Percentiles rank a stretch among this genome's conserved stretches.
phyloP scores from a whole-genome alignment of 2,329 filamentous ascomycete species.

The Biscogniauxia sp. region DNA sequence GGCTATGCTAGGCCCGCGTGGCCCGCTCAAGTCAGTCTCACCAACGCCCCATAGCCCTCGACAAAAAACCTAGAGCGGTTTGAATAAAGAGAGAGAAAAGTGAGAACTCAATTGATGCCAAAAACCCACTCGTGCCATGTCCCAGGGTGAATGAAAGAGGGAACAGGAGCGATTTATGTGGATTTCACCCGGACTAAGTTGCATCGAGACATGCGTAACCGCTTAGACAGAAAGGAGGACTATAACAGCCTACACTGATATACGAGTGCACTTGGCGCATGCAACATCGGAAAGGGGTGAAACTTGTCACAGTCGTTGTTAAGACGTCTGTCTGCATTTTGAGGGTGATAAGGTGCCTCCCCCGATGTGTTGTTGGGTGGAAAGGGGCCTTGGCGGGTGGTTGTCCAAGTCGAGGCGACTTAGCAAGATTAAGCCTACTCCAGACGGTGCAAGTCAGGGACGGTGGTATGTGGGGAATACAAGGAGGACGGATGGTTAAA shows the following conservation, averaged over 20 bases:
- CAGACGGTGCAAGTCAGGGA: constrained; percentile 14
- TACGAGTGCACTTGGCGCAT: constrained; percentile 20
- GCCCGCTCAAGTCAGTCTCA: constrained; percentile 16
- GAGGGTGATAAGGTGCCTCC: not conserved
- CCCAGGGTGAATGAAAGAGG: not conserved
- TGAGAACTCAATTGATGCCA: constrained; percentile 10
- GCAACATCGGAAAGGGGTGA: constrained; percentile 2
- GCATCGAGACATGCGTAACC: constrained; percentile 1
- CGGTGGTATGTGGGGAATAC: constrained; percentile 15
- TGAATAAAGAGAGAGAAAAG: constrained; percentile 10
- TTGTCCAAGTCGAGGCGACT: constrained; percentile 25
- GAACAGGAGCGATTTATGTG: constrained; percentile 2
- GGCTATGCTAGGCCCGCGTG: constrained; percentile 18
- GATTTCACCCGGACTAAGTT: constrained; percentile 1
- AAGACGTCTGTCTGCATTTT: constrained; percentile 8
- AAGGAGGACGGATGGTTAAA: constrained; percentile 18
- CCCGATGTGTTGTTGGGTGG: constrained; percentile 12
- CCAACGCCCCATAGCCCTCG: constrained; percentile 19
- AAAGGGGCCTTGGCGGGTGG: constrained; percentile 3
- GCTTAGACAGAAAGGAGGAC: constrained; percentile 14
- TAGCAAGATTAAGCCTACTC: constrained; percentile 21
- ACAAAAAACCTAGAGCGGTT: constrained; percentile 11
- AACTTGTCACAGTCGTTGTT: constrained; percentile 8
- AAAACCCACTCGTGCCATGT: constrained; percentile 2
- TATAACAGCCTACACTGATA: constrained; percentile 14